Percentiles rank a stretch among this genome's conserved stretches.
Evolutionary conservation across 2,329 filamentous ascomycete genomes (phyloP).

Genomic region (Hymenotorrendiella dingleyae): DNA sequence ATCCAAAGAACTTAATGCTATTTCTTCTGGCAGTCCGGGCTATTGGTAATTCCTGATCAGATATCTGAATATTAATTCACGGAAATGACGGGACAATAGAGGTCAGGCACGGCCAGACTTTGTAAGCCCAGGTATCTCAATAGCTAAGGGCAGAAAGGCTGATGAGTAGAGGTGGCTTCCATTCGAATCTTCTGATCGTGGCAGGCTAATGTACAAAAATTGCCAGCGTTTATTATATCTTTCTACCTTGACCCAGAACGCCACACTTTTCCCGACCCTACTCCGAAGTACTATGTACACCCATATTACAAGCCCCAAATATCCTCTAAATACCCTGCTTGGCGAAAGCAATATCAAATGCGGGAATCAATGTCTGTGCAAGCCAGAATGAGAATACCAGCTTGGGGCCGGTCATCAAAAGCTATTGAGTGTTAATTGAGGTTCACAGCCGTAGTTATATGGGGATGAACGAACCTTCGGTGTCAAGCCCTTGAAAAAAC

Average conservation of each 20-base stretch:
- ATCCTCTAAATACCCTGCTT: conserved; percentile 17
- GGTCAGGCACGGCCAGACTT: too few relatives aligned
- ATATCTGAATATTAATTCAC: too few relatives aligned
- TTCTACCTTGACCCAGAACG: not conserved
- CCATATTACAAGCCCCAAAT: conserved; percentile 11
- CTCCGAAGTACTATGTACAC: conserved; percentile 3
- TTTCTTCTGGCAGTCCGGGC: too few relatives aligned
- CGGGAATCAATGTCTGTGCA: conserved; percentile 93
- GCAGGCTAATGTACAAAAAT: conserved; percentile 2
- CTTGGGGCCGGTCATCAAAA: conserved; percentile 98
- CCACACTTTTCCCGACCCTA: not conserved
- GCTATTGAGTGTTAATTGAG: conserved; percentile 38
- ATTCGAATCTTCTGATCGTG: not conserved
- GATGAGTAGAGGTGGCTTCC: conserved; percentile 4
- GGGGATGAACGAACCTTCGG: conserved; percentile 61
- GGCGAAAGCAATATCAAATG: conserved; percentile 60
- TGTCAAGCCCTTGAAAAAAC: conserved; percentile 96
- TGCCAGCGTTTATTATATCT: conserved; percentile 3
- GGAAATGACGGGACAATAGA: too few relatives aligned
- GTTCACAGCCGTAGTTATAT: not conserved
- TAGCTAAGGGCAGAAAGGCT: too few relatives aligned
- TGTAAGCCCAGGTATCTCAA: too few relatives aligned
- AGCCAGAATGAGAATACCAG: conserved; percentile 99
- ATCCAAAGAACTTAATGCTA: too few relatives aligned
- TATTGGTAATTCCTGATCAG: too few relatives aligned